Conservation (phyloP, 352 stramenopile genomes). For the Pythium rhizo-oryzae region DNA sequence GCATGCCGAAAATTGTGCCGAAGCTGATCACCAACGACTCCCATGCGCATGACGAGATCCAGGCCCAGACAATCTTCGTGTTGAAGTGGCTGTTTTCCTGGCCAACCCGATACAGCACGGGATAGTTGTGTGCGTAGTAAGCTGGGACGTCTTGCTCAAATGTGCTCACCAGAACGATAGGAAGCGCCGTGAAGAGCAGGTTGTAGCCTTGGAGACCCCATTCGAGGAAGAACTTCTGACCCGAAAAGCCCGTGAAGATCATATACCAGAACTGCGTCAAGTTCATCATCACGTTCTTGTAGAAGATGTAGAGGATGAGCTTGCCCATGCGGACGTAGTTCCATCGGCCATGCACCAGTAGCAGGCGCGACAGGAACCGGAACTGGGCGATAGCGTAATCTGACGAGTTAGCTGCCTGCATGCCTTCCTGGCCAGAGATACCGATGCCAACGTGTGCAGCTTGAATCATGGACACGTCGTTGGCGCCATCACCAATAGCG, state of each 20-base stretch:
- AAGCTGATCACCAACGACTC: slow-evolving; percentile 87
- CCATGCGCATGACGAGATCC: slow-evolving; percentile 84
- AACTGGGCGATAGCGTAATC: slow-evolving; percentile 95
- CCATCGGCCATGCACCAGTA: slow-evolving; percentile 97
- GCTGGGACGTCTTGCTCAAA: slow-evolving; percentile 87
- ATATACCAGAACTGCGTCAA: slow-evolving; percentile 96
- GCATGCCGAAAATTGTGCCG: slow-evolving; percentile 80
- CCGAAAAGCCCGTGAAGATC: slow-evolving; percentile 89
- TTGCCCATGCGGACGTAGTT: slow-evolving; percentile 97
- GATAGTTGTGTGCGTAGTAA: slow-evolving; percentile 67
- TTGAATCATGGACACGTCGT: slow-evolving; percentile 97
- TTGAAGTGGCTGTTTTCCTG: slow-evolving; percentile 88
- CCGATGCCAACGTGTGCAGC: slow-evolving; percentile 92
- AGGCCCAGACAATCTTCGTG: slow-evolving; percentile 80
- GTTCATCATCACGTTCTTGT: slow-evolving; percentile 92
- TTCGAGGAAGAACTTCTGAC: slow-evolving; percentile 88
- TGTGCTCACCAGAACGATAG: slow-evolving; percentile 82
- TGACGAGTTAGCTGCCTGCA: slow-evolving; percentile 92
- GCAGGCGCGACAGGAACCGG: slow-evolving; percentile 91
- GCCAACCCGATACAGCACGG: slow-evolving; percentile 81
- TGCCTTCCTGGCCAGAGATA: slow-evolving; percentile 89
- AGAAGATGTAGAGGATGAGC: slow-evolving; percentile 90
- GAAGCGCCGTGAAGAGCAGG: slow-evolving; percentile 84
- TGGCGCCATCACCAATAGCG: slow-evolving; percentile 94
- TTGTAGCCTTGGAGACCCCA: slow-evolving; percentile 90